A percentile compares a stretch with the other conserved stretches of the same genome.
phyloP scores from a whole-genome alignment of 345 rosid genomes.

The Mangifera indica region DNA sequence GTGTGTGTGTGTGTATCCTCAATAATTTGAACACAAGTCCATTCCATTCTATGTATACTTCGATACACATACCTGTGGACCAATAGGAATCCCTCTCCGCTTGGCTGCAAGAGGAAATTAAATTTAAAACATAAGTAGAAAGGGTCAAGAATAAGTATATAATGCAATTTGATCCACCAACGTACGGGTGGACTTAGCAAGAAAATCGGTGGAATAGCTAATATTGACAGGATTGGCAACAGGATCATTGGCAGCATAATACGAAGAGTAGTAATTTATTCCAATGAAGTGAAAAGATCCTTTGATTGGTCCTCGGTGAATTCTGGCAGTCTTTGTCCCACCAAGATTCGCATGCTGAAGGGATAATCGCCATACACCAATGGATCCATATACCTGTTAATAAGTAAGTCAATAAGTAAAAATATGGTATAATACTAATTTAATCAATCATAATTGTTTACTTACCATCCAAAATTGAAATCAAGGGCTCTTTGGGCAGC shows the following conservation, averaged over 20 bases:
- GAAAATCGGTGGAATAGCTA: constrained; percentile 29
- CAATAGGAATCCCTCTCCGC: constrained; percentile 34
- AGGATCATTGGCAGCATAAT: constrained; percentile 25
- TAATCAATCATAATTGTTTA: too few species aligned
- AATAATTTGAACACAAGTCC: not conserved
- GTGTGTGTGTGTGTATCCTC: not conserved
- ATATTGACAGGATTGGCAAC: constrained; percentile 15
- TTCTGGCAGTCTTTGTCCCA: constrained; percentile 52
- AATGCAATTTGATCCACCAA: not conserved
- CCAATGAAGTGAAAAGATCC: constrained; percentile 58
- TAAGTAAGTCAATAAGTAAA: too few species aligned
- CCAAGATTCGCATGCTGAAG: constrained; percentile 36
- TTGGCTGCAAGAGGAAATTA: constrained; percentile 25
- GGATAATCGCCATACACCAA: constrained; percentile 59
- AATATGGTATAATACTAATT: too few species aligned
- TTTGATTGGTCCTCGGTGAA: constrained; percentile 47
- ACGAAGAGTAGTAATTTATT: constrained; percentile 52
- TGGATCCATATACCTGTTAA: constrained; percentile 33
- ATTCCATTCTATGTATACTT: too few species aligned
- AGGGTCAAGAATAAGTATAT: not conserved
- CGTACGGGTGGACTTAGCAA: constrained; percentile 16
- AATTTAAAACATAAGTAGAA: not conserved
- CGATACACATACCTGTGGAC: constrained; percentile 28
- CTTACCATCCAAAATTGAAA: too few species aligned
- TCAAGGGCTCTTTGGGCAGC: too few species aligned